Evolutionary conservation across 768 basidiomycete genomes (phyloP).

Genomic region (Mycena metata): DNA sequence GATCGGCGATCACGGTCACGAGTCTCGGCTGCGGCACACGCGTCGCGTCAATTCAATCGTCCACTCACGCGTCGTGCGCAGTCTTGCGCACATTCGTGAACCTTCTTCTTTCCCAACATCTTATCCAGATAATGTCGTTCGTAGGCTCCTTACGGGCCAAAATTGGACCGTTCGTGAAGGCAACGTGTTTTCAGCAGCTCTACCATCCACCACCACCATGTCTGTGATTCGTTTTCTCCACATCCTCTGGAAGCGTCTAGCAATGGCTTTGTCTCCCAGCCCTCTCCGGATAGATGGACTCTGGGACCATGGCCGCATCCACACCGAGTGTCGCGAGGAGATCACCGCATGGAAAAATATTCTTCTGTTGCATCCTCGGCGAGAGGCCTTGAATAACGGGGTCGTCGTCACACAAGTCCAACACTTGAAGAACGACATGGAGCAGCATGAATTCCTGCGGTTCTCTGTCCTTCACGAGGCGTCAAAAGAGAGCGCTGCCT

Average conservation of each 20-base stretch:
- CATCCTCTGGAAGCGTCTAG: conserved; percentile 24
- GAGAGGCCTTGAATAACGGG: conserved; percentile 8
- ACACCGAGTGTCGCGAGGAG: background rate
- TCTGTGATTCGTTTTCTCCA: conserved; percentile 12
- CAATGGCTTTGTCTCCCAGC: conserved; percentile 2
- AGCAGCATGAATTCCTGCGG: conserved; percentile 26
- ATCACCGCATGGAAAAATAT: conserved; percentile 10
- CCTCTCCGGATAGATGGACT: conserved; percentile 11
- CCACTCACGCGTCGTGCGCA: background rate
- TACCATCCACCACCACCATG: conserved; percentile 22
- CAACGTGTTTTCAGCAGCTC: conserved; percentile 24
- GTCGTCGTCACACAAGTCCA: conserved; percentile 21
- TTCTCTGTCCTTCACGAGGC: conserved; percentile 13
- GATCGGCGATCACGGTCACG: conserved; percentile 3
- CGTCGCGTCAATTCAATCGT: background rate
- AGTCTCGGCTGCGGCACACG: background rate
- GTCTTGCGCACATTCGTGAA: no score
- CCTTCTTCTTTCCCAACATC: background rate
- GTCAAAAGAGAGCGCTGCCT: background rate
- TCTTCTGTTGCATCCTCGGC: conserved; percentile 14
- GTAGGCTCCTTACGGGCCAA: background rate
- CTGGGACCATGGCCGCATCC: conserved; percentile 14
- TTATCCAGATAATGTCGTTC: background rate
- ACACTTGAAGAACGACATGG: conserved; percentile 16
- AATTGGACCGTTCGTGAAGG: background rate